These are phyloP conservation scores for Fistulifera solaris DNA, from an alignment of 108 stramenopile species.

Conservation along the genomic window DNA sequence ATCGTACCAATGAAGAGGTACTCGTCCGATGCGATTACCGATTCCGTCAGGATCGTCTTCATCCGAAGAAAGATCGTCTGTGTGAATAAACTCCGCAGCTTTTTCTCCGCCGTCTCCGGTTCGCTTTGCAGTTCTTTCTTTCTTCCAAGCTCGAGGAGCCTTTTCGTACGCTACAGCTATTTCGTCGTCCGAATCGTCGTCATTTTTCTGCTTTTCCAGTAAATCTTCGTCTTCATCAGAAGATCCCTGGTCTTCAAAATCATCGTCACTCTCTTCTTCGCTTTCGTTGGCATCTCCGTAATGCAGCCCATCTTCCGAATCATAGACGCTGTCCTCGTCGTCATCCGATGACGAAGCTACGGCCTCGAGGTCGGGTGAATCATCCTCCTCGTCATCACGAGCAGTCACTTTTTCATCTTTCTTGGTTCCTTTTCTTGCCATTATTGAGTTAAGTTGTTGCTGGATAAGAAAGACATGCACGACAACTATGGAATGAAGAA, in stretches of 20 bases:
- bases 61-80: conserved; percentile 94
- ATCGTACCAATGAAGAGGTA: conserved; percentile 98
- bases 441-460: no score
- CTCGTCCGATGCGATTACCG: conserved; percentile 88
- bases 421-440: no score
- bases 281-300: conserved; percentile 29
- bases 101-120: conserved; percentile 15
- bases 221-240: conserved; percentile 76
- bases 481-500: background rate
- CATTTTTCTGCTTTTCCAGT: conserved; percentile 47
- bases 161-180: conserved; percentile 45
- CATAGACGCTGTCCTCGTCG: conserved; percentile 23
- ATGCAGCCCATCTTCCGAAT: conserved; percentile 26
- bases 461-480: background rate
- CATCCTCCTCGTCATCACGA: no score
- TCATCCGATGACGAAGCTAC: background rate
- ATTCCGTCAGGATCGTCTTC: conserved; percentile 87
- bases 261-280: conserved; percentile 41
- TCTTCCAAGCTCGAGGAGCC: conserved; percentile 43
- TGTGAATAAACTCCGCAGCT: conserved; percentile 62
- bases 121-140: conserved; percentile 17
- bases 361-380: no score
- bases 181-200: conserved; percentile 52
- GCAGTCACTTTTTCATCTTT: no score
- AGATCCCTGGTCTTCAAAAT: conserved; percentile 82